Conservation (phyloP, 495 filamentous ascomycete species). For the Penicillium atrosanguineum region DNA sequence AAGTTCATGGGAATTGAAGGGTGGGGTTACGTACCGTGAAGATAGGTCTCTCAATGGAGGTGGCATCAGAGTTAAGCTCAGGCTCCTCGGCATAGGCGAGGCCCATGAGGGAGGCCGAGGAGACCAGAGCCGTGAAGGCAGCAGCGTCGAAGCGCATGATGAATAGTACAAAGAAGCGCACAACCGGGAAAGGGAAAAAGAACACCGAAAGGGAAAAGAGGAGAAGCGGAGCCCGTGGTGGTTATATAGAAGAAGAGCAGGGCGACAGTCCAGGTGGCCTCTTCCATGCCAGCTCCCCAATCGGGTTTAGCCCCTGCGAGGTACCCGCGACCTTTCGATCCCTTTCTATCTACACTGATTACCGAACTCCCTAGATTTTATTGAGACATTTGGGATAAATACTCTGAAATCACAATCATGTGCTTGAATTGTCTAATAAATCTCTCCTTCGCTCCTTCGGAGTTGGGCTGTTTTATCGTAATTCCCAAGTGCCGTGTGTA, state of each 20-base stretch:
- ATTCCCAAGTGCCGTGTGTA: neutral
- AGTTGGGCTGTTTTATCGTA: neutral
- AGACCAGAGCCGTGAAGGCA: conserved; percentile 62
- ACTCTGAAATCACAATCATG: neutral
- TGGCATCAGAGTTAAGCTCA: conserved; percentile 55
- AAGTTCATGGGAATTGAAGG: conserved; percentile 3
- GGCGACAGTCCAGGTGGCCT: conserved; percentile 47
- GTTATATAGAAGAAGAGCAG: conserved; percentile 33
- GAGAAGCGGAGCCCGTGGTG: conserved; percentile 16
- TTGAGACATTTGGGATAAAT: neutral
- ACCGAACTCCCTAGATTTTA: neutral
- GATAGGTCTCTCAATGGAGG: conserved; percentile 67
- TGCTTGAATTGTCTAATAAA: neutral
- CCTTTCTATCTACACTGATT: conserved; percentile 9
- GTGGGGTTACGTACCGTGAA: conserved; percentile 71
- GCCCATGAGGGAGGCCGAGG: conserved; percentile 69
- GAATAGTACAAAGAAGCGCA: conserved; percentile 31
- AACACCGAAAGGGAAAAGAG: conserved; percentile 27
- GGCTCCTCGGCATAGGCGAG: conserved; percentile 70
- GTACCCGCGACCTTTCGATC: conserved; percentile 18
- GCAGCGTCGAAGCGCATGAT: conserved; percentile 78
- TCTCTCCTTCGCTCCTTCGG: neutral
- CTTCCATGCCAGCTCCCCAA: conserved; percentile 35
- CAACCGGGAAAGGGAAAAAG: conserved; percentile 5
- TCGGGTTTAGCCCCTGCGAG: conserved; percentile 31